A percentile compares a stretch with the other conserved stretches of the same genome.
phyloP scores from a whole-genome alignment of 768 basidiomycete genomes.

The Candolleomyces eurysporus region DNA sequence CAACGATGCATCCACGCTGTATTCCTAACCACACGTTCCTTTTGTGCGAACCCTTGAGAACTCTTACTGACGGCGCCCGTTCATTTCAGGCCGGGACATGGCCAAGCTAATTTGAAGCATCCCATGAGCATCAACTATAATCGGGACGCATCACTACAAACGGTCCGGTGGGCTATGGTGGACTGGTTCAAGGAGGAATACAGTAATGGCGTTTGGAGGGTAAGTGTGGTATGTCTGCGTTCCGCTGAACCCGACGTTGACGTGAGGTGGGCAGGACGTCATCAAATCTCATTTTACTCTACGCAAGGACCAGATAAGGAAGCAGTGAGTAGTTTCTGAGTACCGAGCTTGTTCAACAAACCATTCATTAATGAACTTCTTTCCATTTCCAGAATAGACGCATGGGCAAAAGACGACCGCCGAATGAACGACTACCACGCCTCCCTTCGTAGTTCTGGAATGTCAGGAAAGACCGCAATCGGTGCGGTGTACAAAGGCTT shows the following conservation, averaged over 20 bases:
- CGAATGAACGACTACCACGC: conserved; percentile 1
- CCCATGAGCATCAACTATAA: conserved; percentile 45
- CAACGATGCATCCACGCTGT: background rate
- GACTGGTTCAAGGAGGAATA: conserved; percentile 50
- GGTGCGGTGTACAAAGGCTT: background rate
- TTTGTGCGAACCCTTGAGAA: background rate
- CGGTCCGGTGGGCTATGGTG: conserved; percentile 50
- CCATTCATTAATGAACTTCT: background rate
- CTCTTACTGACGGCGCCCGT: background rate
- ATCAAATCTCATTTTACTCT: conserved; percentile 48
- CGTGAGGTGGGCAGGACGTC: conserved; percentile 37
- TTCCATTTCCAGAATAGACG: background rate
- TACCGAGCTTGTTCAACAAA: background rate
- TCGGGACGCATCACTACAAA: conserved; percentile 38
- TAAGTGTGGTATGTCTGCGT: conserved; percentile 20
- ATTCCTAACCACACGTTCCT: background rate
- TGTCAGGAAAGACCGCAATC: background rate
- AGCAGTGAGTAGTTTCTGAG: conserved; percentile 31
- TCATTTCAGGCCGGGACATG: conserved; percentile 44
- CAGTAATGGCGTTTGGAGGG: conserved; percentile 44
- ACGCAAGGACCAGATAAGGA: conserved; percentile 37
- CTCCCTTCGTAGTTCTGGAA: background rate
- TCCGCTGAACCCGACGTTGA: conserved; percentile 3
- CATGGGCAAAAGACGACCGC: background rate
- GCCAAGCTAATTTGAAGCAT: conserved; percentile 35